Conservation (phyloP, 139 green algal genomes). For the Picochlorum sp. region DNA sequence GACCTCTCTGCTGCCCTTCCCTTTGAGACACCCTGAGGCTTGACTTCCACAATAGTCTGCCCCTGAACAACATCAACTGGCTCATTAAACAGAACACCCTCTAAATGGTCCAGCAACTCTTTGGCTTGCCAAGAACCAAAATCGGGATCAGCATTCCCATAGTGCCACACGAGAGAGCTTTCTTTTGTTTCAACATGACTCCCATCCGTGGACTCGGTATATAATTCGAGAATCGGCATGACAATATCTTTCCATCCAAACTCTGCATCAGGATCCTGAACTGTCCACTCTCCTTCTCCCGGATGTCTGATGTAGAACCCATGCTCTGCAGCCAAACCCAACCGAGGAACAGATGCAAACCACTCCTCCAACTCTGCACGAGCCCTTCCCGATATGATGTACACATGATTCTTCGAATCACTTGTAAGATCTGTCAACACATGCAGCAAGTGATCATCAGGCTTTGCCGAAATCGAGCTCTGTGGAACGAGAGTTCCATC, state of each 20-base stretch:
- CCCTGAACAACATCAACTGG: constrained; percentile 71
- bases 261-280: constrained; percentile 38
- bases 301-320: constrained; percentile 67
- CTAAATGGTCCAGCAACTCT: constrained; percentile 97
- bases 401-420: constrained; percentile 77
- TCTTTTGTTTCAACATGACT: constrained; percentile 90
- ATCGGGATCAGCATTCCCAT: constrained; percentile 89
- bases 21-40: constrained; percentile 75
- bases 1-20: constrained; percentile 66
- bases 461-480: constrained; percentile 41
- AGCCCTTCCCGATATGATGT: constrained; percentile 77
- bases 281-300: constrained; percentile 25
- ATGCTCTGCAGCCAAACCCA: constrained; percentile 91
- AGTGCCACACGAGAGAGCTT: constrained; percentile 87
- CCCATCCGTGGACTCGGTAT: constrained; percentile 92
- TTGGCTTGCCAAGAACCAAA: constrained; percentile 97
- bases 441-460: constrained; percentile 16
- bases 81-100: constrained; percentile 86
- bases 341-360: constrained; percentile 70
- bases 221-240: constrained; percentile 71
- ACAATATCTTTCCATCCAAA: constrained; percentile 74
- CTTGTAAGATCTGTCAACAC: constrained; percentile 57
- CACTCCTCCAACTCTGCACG: constrained; percentile 67
- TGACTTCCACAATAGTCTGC: constrained; percentile 85
- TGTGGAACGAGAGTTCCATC: constrained; percentile 87